A percentile compares a stretch with the other conserved stretches of the same genome.
Evolutionary conservation across 345 rosid genomes (phyloP).

Genomic region (Mangifera indica): DNA sequence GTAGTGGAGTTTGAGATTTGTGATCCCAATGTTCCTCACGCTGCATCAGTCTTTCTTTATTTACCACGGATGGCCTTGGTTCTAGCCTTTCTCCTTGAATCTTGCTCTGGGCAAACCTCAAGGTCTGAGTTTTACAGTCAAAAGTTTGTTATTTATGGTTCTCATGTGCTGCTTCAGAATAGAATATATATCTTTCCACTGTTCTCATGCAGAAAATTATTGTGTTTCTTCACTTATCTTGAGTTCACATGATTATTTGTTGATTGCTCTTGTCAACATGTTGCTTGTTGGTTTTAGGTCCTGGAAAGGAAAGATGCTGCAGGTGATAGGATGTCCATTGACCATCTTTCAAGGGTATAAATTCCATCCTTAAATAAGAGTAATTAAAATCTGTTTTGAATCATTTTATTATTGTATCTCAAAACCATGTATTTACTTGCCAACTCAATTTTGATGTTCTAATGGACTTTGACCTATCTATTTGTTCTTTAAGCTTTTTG

Average conservation of each 20-base stretch:
- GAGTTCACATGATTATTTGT: too few species aligned
- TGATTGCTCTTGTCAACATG: conserved; percentile 5
- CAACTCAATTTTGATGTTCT: too few species aligned
- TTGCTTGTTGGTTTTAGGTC: conserved; percentile 47
- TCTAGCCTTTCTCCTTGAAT: conserved; percentile 9
- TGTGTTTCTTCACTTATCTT: not conserved
- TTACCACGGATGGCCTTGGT: not conserved
- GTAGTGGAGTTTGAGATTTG: conserved; percentile 11
- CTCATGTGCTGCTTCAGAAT: not conserved
- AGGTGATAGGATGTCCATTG: conserved; percentile 46
- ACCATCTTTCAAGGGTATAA: conserved; percentile 71
- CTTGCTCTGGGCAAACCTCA: not conserved
- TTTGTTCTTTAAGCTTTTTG: too few species aligned
- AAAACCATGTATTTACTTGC: not conserved
- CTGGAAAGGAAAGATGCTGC: conserved; percentile 52
- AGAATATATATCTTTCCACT: not conserved
- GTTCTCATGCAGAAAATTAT: not conserved
- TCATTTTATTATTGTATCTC: not conserved
- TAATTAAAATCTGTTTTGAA: not conserved
- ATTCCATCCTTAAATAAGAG: not conserved
- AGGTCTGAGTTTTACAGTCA: conserved; percentile 28
- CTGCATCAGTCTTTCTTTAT: not conserved
- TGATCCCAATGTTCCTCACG: conserved; percentile 13
- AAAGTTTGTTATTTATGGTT: conserved; percentile 7
- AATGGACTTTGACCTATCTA: too few species aligned